Conservation (phyloP, 2,329 filamentous ascomycete genomes). For the Cercospora beticola region DNA sequence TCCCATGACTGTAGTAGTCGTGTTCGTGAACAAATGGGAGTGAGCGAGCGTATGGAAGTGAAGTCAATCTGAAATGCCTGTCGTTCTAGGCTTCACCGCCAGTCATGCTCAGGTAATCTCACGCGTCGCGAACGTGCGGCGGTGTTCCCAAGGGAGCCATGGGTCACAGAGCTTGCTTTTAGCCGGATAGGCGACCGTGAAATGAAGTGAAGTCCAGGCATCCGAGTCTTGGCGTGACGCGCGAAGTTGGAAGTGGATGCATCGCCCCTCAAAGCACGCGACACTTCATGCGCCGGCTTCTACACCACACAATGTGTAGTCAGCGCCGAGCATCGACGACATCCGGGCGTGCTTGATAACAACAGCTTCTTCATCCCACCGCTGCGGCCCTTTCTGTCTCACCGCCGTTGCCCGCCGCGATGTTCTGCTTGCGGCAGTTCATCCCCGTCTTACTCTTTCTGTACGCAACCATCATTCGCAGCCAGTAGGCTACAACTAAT, state of each 20-base stretch:
- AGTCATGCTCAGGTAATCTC: background rate
- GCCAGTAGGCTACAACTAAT: background rate
- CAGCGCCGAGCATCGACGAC: background rate
- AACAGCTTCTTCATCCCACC: background rate
- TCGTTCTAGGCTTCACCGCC: background rate
- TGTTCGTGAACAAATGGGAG: background rate
- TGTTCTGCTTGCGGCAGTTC: conserved; percentile 10
- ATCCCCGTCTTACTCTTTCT: conserved; percentile 7
- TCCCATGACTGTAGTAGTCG: background rate
- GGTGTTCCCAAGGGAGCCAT: background rate
- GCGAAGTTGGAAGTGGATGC: background rate
- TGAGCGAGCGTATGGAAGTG: background rate
- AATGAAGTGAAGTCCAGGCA: background rate
- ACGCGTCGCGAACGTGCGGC: background rate
- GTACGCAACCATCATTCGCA: background rate
- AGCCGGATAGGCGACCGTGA: background rate
- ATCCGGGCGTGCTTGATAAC: background rate
- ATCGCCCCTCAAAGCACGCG: background rate
- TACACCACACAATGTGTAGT: background rate
- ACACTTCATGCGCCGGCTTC: background rate
- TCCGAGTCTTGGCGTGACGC: background rate
- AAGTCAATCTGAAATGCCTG: background rate
- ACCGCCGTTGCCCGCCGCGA: background rate
- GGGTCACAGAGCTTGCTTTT: background rate
- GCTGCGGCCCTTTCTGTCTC: background rate